A percentile compares a stretch with the other conserved stretches of the same genome.
Conservation (phyloP, 179 eudicot species). For the Corrigiola litoralis region DNA sequence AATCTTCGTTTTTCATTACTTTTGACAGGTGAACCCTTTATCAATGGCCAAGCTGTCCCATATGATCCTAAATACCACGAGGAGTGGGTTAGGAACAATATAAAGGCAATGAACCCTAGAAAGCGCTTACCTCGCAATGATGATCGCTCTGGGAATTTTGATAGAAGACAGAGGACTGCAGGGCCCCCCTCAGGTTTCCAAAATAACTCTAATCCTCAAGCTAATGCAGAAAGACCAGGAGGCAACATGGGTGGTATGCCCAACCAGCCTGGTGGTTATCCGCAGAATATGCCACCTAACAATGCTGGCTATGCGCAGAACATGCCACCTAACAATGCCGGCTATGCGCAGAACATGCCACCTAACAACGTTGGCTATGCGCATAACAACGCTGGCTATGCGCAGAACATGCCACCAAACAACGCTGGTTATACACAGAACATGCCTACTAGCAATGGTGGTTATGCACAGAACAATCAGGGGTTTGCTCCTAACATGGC, state of each 20-base stretch:
- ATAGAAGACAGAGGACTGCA: constrained; percentile 52
- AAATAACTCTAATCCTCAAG: too few relatives aligned
- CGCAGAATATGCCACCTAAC: constrained; percentile 5
- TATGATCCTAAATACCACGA: constrained; percentile 94
- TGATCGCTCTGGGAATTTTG: constrained; percentile 84
- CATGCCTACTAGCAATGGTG: constrained; percentile 19
- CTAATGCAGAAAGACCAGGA: constrained; percentile 21
- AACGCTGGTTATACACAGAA: constrained; percentile 22
- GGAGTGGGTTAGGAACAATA: constrained; percentile 93
- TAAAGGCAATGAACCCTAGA: constrained; percentile 73
- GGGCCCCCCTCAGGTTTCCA: constrained; percentile 14
- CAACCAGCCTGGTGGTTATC: background rate
- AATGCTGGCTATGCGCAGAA: constrained; percentile 8
- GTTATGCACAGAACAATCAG: constrained; percentile 22
- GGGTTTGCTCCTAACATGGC: constrained; percentile 13
- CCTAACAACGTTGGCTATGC: constrained; percentile 16
- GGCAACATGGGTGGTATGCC: constrained; percentile 19
- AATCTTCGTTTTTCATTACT: background rate
- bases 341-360: constrained; percentile 6
- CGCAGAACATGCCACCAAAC: constrained; percentile 16
- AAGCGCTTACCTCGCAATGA: constrained; percentile 81
- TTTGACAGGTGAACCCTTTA: constrained; percentile 84
- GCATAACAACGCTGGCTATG: constrained; percentile 18
- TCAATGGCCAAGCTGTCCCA: constrained; percentile 83
- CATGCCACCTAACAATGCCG: constrained; percentile 10